phyloP scores from a whole-genome alignment of 805 yeast species.

The Nakazawaea wickerhamii region DNA sequence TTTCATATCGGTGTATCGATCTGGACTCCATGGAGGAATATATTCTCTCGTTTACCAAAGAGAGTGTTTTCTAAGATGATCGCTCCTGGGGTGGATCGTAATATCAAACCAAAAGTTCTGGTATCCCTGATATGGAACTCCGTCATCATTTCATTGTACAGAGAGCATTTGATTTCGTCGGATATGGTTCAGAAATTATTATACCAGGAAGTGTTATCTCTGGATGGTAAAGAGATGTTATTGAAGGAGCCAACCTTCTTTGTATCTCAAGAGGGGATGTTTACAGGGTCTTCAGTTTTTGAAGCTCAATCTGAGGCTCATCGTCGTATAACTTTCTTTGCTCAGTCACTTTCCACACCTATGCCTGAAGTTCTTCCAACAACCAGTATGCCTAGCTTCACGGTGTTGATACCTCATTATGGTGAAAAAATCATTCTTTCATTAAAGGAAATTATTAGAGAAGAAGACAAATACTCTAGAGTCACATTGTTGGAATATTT shows the following conservation, averaged over 20 bases:
- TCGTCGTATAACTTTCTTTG: slow-evolving; percentile 80
- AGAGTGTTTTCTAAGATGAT: slow-evolving; percentile 69
- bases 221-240: slow-evolving; percentile 33
- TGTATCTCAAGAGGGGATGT: slow-evolving; percentile 75
- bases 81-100: slow-evolving; percentile 31
- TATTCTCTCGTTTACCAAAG: slow-evolving; percentile 70
- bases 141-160: slow-evolving; percentile 72
- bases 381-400: slow-evolving; percentile 70
- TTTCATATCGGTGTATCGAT: slow-evolving; percentile 73
- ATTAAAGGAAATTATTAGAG: slow-evolving; percentile 72
- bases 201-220: slow-evolving; percentile 42
- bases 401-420: slow-evolving; percentile 84
- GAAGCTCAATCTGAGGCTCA: slow-evolving; percentile 70
- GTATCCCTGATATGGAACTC: slow-evolving; percentile 81
- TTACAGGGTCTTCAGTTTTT: slow-evolving; percentile 45
- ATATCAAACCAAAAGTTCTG: slow-evolving; percentile 43
- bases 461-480: slow-evolving; percentile 57
- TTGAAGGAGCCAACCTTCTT: slow-evolving; percentile 74
- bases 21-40: slow-evolving; percentile 87
- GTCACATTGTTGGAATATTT: slow-evolving; percentile 51
- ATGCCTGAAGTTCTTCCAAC: slow-evolving; percentile 68
- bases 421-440: slow-evolving; percentile 75
- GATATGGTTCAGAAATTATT: slow-evolving; percentile 67
- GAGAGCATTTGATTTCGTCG: slow-evolving; percentile 70
- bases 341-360: slow-evolving; percentile 84